Percentiles rank a stretch among this genome's conserved stretches.
phyloP scores from a whole-genome alignment of 805 yeast species.

The Metschnikowia orientalis region DNA sequence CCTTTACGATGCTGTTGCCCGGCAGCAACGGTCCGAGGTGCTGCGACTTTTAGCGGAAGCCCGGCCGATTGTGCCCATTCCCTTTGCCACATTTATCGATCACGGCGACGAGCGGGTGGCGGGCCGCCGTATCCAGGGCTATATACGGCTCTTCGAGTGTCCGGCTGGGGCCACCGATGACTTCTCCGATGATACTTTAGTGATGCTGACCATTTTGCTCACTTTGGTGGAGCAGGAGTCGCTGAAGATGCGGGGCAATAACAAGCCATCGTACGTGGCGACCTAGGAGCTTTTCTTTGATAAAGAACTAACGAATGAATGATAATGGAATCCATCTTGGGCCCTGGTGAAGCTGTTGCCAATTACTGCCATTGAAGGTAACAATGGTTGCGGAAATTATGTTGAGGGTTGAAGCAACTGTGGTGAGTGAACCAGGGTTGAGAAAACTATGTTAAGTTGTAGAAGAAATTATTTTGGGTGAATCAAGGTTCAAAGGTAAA shows the following conservation, averaged over 20 bases:
- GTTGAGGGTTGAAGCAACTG: too few species aligned
- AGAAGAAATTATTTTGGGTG: too few species aligned
- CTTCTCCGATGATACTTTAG: constrained; percentile 19
- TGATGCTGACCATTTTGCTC: constrained; percentile 23
- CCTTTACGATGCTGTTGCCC: constrained; percentile 20
- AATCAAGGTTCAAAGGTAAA: too few species aligned
- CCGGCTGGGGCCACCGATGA: constrained; percentile 14
- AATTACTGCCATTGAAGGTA: too few species aligned
- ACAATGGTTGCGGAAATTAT: too few species aligned
- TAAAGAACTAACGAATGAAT: too few species aligned
- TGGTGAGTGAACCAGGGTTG: too few species aligned
- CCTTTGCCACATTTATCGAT: constrained; percentile 30
- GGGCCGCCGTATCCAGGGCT: constrained; percentile 22
- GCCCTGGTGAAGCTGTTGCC: too few species aligned
- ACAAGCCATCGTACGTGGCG: constrained; percentile 21
- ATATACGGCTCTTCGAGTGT: constrained; percentile 17
- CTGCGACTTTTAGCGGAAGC: constrained; percentile 18
- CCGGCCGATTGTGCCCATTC: constrained; percentile 21
- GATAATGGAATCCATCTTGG: too few species aligned
- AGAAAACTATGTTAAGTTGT: too few species aligned
- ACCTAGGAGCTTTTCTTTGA: too few species aligned
- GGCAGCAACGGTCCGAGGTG: constrained; percentile 20
- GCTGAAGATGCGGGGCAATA: constrained; percentile 31
- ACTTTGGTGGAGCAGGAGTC: constrained; percentile 32
- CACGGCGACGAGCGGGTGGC: constrained; percentile 21